phyloP scores from a whole-genome alignment of 257 asterid species.

The Plantago major region DNA sequence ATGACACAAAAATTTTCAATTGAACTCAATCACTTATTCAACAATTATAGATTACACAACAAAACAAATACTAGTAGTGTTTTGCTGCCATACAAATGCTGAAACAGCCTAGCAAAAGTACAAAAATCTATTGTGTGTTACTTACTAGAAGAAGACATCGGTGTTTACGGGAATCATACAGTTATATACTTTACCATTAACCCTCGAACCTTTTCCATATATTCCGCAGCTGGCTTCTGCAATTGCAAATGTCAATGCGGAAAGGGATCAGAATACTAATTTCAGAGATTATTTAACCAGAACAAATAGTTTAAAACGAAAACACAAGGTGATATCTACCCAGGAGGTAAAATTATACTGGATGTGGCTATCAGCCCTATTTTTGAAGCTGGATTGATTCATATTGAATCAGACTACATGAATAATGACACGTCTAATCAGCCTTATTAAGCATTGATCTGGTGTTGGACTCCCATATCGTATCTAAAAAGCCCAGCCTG shows the following conservation, averaged over 20 bases:
- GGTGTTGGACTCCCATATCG: no score
- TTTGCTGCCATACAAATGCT: not conserved
- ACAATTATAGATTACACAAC: not conserved
- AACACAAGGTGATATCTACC: not conserved
- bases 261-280: slow-evolving; percentile 8
- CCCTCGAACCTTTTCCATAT: slow-evolving; percentile 80
- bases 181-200: slow-evolving; percentile 78
- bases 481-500: no score
- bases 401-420: no score
- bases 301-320: not conserved
- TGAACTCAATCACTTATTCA: not conserved
- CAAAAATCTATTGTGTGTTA: not conserved
- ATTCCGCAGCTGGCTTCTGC: slow-evolving; percentile 78
- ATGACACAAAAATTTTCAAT: no score
- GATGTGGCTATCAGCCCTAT: no score
- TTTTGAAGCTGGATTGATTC: no score
- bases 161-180: slow-evolving; percentile 28
- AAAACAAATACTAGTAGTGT: not conserved
- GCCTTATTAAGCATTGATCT: no score
- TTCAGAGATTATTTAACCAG: not conserved
- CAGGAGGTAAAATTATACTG: not conserved
- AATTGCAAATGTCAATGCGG: slow-evolving; percentile 7
- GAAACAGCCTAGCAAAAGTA: slow-evolving; percentile 5
- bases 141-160: not conserved
- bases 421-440: no score